These are phyloP conservation scores for Murraya paniculata DNA, from an alignment of 345 rosid genomes.

Conservation along the genomic window DNA sequence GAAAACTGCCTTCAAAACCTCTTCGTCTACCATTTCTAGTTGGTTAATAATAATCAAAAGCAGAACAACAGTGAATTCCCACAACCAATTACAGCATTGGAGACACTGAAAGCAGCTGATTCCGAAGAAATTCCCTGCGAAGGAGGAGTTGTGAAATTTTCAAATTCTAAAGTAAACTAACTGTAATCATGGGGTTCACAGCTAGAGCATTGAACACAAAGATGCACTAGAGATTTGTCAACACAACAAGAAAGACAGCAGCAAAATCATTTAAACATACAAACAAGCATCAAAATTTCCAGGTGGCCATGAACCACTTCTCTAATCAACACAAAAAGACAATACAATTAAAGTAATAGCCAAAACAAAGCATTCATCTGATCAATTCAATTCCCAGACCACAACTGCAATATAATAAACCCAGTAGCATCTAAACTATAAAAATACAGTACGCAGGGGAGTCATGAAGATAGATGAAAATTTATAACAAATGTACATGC, in stretches of 20 bases:
- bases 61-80: not conserved
- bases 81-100: constrained; percentile 15
- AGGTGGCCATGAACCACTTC: not conserved
- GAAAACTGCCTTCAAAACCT: constrained; percentile 77
- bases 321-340: not conserved
- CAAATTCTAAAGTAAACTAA: constrained; percentile 1
- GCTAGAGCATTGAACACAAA: not conserved
- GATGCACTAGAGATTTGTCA: not conserved
- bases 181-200: not conserved
- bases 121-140: constrained; percentile 7
- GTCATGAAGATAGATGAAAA: too few relatives aligned
- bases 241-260: not conserved
- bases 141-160: not conserved
- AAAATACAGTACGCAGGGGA: too few relatives aligned
- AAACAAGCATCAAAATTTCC: not conserved
- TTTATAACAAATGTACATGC: not conserved
- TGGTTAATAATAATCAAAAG: constrained; percentile 10
- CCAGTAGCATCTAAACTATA: not conserved
- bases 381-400: too few relatives aligned
- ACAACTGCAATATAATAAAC: not conserved
- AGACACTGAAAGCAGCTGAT: not conserved
- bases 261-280: not conserved
- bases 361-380: not conserved
- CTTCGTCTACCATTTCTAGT: constrained; percentile 55
- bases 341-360: not conserved